Evolutionary conservation across 2,329 filamentous ascomycete species (phyloP), one percentile per base, ranked within the genome.

Genomic region (Hymenoscyphus scutula): DNA sequence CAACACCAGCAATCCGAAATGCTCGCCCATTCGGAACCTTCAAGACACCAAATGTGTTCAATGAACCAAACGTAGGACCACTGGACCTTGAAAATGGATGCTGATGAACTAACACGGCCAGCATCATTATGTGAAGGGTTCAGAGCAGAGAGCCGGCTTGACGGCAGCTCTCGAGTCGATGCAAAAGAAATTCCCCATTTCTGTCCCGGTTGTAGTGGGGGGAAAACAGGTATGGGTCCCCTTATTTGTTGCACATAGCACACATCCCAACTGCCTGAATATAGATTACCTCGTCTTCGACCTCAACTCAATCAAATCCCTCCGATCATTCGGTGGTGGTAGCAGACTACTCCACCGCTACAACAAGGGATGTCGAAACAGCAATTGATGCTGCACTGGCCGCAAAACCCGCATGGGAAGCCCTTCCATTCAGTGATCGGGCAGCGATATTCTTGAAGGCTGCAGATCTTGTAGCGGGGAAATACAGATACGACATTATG

Each of bases 401-500:
- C n/a, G 93, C 93, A 54, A 95, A 96, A 79, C 82, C 87, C 60
- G 84, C 86, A 38, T 98, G 95, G 94, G 92, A 94, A 73, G 82
- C 84, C 4, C 82, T 96, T 19, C 91, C 94, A 13, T 98, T 98
- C 74, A 86, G 90, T 55, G 94, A 98, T 78, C 87, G 94, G 60
- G 94, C 94, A 13, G 90, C 93, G 62, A 84, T 98, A 74, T 98
- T 98, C 81, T 84, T 98, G 73, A 97, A 97, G 83, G 94, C 95
- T 3, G 94, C 94, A 37, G 93, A 98, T 75, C 82, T 98, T 65
- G 86, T 98, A 69, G 82, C 90, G 61, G 89, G 85, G 67, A 98
- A 98, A 80, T 98, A 98, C 79, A 86, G 95, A 74, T 97, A 97
- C 78, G 92, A 97, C 61, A 86, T 98, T 71, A 96, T 98, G 90